Evolutionary conservation across 2,329 filamentous ascomycete species (phyloP), one percentile per base, ranked within the genome.

Genomic region (Penicillium sp.): DNA sequence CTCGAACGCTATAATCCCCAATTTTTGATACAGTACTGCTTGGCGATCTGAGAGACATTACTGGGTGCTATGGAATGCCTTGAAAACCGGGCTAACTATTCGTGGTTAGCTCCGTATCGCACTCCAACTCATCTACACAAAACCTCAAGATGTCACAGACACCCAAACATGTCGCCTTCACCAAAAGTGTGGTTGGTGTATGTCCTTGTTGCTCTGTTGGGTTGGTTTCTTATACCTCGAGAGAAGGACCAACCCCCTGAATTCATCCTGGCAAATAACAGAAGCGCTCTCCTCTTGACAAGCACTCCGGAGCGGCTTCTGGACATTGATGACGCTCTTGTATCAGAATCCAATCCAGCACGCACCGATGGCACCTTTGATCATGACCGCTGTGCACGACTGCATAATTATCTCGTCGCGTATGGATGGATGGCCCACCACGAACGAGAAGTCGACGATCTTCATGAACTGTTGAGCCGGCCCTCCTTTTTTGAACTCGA

Each of bases 261-360:
- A 19, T 49, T 49, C 8, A n/a, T 49, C 19, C 45, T 49, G 15
- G 3, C 26, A n/a, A 49, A 49, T 30, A 49, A 49, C 26, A 49
- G 45, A 30, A 49, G 45, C 26, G 28, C 24, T 12, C 45, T 49
- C 8, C 45, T 49, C 13, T 13, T 49, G 26, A 5, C 45, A 7
- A 49, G 15, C 17, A 49, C 45, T 30, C 45, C 45, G 3, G 15
- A 30, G 17, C 13, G 24, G 17, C 45, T 49, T n/a, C 26, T 49
- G 5, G 45, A 49, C 45, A 49, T 49, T 26, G 26, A 49, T 12
- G 45, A 49, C 26, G 45, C 45, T 8, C 45, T 49, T 10, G 26
- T 49, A 30, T 49, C 45, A 49, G 45, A 49, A 15, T n/a, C 45
- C 7, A 49, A 49, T 30, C 45, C 45, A 30, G 45, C 45, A n/a